These are phyloP conservation scores for Fusarium sp. DNA, from an alignment of 2,329 filamentous ascomycete species.

Conservation along the genomic window DNA sequence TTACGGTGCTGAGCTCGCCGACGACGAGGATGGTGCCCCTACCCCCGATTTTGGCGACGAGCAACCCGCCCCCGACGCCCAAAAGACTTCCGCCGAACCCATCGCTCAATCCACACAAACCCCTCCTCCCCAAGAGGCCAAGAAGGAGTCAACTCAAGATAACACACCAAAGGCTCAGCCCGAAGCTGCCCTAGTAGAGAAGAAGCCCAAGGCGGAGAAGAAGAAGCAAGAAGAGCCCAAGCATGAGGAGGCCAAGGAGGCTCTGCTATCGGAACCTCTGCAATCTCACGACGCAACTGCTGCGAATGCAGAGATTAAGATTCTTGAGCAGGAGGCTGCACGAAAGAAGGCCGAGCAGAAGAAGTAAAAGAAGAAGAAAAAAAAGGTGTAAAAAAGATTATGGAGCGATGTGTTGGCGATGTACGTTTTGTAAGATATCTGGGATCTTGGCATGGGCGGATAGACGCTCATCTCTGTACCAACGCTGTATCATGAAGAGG, in stretches of 20 bases:
- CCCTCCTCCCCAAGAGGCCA: not conserved
- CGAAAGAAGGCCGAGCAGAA: slow-evolving; percentile 24
- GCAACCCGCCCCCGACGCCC: slow-evolving; percentile 32
- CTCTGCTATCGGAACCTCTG: slow-evolving; percentile 15
- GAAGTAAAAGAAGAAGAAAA: slow-evolving; percentile 2
- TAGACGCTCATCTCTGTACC: slow-evolving; percentile 37
- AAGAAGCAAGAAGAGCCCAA: slow-evolving; percentile 23
- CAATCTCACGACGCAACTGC: slow-evolving; percentile 44
- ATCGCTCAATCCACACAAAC: not conserved
- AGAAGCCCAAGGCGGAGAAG: slow-evolving; percentile 7
- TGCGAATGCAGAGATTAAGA: slow-evolving; percentile 40
- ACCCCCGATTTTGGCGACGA: slow-evolving; percentile 43
- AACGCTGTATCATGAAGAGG: slow-evolving; percentile 40
- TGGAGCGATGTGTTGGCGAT: slow-evolving; percentile 9
- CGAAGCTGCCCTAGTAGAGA: slow-evolving; percentile 21
- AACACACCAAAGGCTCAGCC: slow-evolving; percentile 22
- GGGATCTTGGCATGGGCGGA: slow-evolving; percentile 25
- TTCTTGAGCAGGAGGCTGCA: slow-evolving; percentile 28
- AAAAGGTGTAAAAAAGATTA: slow-evolving; percentile 5
- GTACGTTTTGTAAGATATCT: slow-evolving; percentile 39
- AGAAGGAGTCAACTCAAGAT: slow-evolving; percentile 1
- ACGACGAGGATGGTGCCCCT: slow-evolving; percentile 68
- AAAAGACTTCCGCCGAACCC: not conserved
- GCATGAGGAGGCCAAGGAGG: slow-evolving; percentile 19
- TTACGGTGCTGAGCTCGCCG: slow-evolving; percentile 88